Evolutionary conservation across 139 green algal species (phyloP).

Genomic region (Chlorella vulgaris): DNA sequence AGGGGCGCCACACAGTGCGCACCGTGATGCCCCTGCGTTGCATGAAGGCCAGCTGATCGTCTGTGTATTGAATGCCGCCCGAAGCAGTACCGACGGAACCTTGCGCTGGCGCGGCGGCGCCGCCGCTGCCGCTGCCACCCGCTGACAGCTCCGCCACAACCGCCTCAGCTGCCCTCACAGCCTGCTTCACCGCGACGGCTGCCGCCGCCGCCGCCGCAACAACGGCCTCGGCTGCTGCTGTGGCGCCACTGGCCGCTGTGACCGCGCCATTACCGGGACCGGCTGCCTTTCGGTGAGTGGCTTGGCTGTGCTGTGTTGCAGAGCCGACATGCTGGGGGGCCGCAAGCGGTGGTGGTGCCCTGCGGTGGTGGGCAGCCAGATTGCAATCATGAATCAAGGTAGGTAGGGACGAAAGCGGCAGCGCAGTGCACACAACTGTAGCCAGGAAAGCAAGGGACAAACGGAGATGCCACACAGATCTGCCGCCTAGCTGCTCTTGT

Average conservation of each 20-base stretch:
- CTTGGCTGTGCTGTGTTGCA: neutral
- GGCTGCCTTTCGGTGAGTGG: neutral
- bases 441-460: too few relatives aligned
- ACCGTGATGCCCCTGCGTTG: neutral
- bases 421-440: too few relatives aligned
- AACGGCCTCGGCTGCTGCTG: neutral
- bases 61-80: neutral
- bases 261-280: neutral
- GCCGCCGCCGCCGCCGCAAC: constrained; percentile 10
- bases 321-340: too few relatives aligned
- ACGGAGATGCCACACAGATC: too few relatives aligned
- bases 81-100: neutral
- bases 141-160: constrained; percentile 13
- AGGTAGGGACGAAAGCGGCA: too few relatives aligned
- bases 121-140: neutral
- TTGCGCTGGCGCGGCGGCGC: neutral
- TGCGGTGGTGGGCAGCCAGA: too few relatives aligned
- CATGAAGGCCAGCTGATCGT: neutral
- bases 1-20: neutral
- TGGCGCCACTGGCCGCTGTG: neutral
- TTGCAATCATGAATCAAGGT: too few relatives aligned
- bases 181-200: constrained; percentile 1
- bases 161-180: constrained; percentile 1
- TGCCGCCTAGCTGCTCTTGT: too few relatives aligned
- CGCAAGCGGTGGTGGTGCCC: too few relatives aligned